These are phyloP conservation scores for Candida koratica DNA, from an alignment of 805 yeast species.

Conservation along the genomic window DNA sequence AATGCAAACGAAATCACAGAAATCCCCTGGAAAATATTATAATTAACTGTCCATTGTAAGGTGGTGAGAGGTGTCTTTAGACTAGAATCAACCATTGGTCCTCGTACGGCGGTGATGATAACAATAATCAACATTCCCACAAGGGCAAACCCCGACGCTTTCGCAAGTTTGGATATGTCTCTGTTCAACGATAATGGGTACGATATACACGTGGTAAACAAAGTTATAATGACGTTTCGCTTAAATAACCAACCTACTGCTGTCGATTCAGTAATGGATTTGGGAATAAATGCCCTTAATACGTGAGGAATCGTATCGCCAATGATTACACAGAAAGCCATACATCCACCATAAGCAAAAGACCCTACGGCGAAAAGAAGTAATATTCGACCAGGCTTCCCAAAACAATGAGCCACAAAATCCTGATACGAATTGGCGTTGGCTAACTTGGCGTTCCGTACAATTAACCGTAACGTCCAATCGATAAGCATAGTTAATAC, in stretches of 20 bases:
- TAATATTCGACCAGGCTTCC: conserved; percentile 61
- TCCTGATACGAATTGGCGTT: conserved; percentile 80
- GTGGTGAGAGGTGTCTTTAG: conserved; percentile 47
- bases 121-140: conserved; percentile 81
- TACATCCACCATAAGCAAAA: conserved; percentile 91
- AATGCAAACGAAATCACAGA: conserved; percentile 94
- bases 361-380: conserved; percentile 75
- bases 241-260: conserved; percentile 45
- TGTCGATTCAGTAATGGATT: conserved; percentile 29
- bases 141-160: conserved; percentile 81
- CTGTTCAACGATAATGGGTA: conserved; percentile 77
- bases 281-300: conserved; percentile 58
- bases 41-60: conserved; percentile 50
- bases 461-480: conserved; percentile 80
- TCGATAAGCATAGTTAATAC: conserved; percentile 70
- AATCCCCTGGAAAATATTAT: conserved; percentile 78
- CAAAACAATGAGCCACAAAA: conserved; percentile 76
- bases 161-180: conserved; percentile 81
- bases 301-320: conserved; percentile 96
- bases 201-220: conserved; percentile 69
- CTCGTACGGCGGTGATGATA: conserved; percentile 64
- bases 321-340: conserved; percentile 90
- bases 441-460: conserved; percentile 73
- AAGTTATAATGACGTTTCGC: conserved; percentile 65
- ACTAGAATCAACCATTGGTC: conserved; percentile 53